Percentiles rank a stretch among this genome's conserved stretches.
Conservation (phyloP, 2,329 filamentous ascomycete species). For the Alternaria hordeiaustralica region DNA sequence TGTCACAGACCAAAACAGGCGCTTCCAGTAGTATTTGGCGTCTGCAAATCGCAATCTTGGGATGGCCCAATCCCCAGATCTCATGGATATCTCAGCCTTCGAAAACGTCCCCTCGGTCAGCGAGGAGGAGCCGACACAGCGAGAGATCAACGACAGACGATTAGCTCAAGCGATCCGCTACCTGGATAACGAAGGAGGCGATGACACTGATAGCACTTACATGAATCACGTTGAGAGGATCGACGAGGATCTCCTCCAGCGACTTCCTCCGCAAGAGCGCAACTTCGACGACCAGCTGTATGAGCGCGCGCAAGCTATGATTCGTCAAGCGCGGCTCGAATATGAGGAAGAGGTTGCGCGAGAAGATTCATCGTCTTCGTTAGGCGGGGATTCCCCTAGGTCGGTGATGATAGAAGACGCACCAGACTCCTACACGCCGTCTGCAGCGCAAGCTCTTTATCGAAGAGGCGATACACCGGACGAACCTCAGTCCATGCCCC, state of each 20-base stretch:
- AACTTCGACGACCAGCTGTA: conserved; percentile 31
- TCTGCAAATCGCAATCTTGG: neutral
- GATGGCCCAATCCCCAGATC: conserved; percentile 1
- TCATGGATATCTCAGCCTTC: conserved; percentile 9
- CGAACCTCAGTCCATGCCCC: neutral
- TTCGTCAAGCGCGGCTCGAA: conserved; percentile 25
- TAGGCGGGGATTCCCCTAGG: neutral
- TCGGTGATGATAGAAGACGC: conserved; percentile 11
- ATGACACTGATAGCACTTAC: conserved; percentile 25
- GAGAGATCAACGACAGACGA: conserved; percentile 26
- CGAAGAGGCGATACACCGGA: neutral
- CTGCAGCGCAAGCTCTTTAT: conserved; percentile 3
- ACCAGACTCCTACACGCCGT: conserved; percentile 8
- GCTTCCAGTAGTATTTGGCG: conserved; percentile 8
- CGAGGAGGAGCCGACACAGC: conserved; percentile 7
- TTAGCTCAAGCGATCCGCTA: conserved; percentile 39
- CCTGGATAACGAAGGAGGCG: conserved; percentile 27
- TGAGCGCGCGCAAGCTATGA: conserved; percentile 24
- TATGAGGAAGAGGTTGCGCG: conserved; percentile 14
- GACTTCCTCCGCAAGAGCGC: conserved; percentile 18
- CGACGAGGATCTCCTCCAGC: conserved; percentile 29
- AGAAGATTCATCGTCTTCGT: neutral
- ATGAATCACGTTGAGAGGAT: conserved; percentile 34
- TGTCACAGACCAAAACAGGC: neutral
- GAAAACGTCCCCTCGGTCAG: conserved; percentile 7